Conservation (phyloP, 176 grass and related monocot genomes). For the Triticum timopheevii region DNA sequence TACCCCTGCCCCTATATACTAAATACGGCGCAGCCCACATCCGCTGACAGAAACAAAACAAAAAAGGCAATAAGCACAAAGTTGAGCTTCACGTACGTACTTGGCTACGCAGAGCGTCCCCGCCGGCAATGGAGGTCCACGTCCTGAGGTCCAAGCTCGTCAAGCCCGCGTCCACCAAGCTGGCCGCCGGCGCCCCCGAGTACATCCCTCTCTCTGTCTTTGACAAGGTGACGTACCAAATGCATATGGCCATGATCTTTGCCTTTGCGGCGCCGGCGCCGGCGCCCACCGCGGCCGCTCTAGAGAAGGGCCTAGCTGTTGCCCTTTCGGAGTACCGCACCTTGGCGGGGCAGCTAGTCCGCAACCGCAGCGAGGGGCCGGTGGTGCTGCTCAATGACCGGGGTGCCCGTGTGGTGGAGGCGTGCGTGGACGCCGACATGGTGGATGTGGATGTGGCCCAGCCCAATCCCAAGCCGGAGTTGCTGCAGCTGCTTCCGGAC, state of each 20-base stretch:
- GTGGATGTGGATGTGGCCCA: background rate
- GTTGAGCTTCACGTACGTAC: no score
- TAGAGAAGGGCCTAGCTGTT: constrained; percentile 45
- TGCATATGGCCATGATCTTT: constrained; percentile 47
- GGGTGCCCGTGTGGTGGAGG: constrained; percentile 51
- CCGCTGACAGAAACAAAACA: no score
- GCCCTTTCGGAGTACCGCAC: constrained; percentile 44
- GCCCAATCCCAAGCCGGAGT: constrained; percentile 42
- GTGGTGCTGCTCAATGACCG: constrained; percentile 44
- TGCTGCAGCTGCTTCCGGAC: constrained; percentile 38
- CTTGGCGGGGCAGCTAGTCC: constrained; percentile 50
- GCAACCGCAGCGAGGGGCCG: constrained; percentile 23
- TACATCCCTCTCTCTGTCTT: constrained; percentile 52
- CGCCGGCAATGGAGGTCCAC: constrained; percentile 53
- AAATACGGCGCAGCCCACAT: no score
- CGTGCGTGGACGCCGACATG: constrained; percentile 34
- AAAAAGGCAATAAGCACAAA: no score
- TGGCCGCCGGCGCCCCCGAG: background rate
- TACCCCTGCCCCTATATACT: no score
- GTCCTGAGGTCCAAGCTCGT: constrained; percentile 57
- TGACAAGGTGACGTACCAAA: constrained; percentile 36
- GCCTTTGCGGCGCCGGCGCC: constrained; percentile 47
- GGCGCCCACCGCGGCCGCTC: constrained; percentile 32
- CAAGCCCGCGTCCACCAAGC: constrained; percentile 43
- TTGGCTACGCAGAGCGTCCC: no score